These are phyloP conservation scores for Fragaria ananassa DNA, from an alignment of 306 rosid species.

Conservation along the genomic window DNA sequence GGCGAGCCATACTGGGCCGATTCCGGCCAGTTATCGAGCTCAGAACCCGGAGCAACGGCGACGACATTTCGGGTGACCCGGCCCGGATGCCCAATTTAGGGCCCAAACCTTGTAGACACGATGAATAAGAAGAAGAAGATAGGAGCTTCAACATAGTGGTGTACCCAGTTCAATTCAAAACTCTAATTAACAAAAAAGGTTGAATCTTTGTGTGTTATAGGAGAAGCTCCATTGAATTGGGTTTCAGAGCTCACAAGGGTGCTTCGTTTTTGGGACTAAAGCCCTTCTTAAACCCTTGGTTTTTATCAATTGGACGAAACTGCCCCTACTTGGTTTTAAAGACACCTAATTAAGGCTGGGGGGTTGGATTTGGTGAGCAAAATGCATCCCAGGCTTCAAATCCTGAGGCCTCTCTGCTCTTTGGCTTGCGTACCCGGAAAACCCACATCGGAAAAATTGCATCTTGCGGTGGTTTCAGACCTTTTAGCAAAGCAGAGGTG, in stretches of 20 bases:
- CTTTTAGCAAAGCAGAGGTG: slow-evolving; percentile 65
- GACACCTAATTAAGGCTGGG: no score
- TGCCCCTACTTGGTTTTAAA: slow-evolving; percentile 7
- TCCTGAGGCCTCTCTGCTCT: slow-evolving; percentile 12
- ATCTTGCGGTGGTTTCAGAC: slow-evolving; percentile 36
- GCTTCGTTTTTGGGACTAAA: slow-evolving; percentile 23
- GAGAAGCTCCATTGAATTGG: slow-evolving; percentile 42
- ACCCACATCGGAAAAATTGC: slow-evolving; percentile 24
- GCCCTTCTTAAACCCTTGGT: slow-evolving; percentile 81
- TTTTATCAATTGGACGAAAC: slow-evolving; percentile 16
- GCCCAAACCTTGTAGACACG: slow-evolving; percentile 33
- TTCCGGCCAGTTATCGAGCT: slow-evolving; percentile 42
- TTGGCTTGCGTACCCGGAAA: slow-evolving; percentile 13
- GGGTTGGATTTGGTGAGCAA: not conserved
- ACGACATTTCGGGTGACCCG: slow-evolving; percentile 27
- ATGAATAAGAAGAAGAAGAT: slow-evolving; percentile 33
- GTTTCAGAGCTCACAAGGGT: not conserved
- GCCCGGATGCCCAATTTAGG: slow-evolving; percentile 46
- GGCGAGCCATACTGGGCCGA: slow-evolving; percentile 31
- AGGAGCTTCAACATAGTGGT: slow-evolving; percentile 75
- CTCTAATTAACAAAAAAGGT: not conserved
- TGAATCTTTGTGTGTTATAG: slow-evolving; percentile 4
- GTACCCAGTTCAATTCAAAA: slow-evolving; percentile 5
- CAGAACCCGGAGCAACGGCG: slow-evolving; percentile 51
- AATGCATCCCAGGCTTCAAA: not conserved